Evolutionary conservation across 306 rosid genomes (phyloP).

Genomic region (Trifolium fragiferum): DNA sequence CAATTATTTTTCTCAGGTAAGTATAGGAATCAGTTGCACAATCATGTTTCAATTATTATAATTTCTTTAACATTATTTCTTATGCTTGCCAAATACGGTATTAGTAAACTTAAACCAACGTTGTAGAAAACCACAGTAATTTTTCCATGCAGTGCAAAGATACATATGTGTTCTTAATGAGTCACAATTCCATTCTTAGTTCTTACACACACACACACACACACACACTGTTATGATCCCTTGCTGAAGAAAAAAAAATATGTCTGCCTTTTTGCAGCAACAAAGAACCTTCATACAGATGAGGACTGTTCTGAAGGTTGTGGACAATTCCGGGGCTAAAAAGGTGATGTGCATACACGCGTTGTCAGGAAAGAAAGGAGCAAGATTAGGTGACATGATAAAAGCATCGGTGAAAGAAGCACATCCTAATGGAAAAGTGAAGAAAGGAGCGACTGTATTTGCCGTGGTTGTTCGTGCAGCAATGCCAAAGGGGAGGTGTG

Average conservation of each 20-base stretch:
- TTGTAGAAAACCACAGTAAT: background rate
- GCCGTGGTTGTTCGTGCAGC: constrained; percentile 88
- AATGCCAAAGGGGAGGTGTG: constrained; percentile 79
- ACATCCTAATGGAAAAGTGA: constrained; percentile 85
- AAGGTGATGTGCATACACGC: constrained; percentile 96
- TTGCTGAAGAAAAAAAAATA: background rate
- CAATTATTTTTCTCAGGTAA: constrained; percentile 71
- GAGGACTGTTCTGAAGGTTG: constrained; percentile 94
- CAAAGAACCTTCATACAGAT: constrained; percentile 85
- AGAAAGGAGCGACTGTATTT: constrained; percentile 76
- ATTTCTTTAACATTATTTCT: background rate
- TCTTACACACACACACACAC: background rate
- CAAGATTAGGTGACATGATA: constrained; percentile 88
- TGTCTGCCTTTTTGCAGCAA: constrained; percentile 54
- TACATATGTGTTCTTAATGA: background rate
- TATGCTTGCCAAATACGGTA: constrained; percentile 11
- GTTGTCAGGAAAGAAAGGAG: constrained; percentile 87
- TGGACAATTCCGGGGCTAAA: constrained; percentile 84
- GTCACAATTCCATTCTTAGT: constrained; percentile 11
- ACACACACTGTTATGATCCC: background rate
- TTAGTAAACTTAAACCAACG: constrained; percentile 6
- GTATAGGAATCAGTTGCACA: constrained; percentile 16
- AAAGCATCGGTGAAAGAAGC: constrained; percentile 92
- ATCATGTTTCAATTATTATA: background rate
- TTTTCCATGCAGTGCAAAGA: constrained; percentile 16